Evolutionary conservation across 2,329 filamentous ascomycete species (phyloP), one percentile per base, ranked within the genome.

Genomic region (Fusarium ambrosium): DNA sequence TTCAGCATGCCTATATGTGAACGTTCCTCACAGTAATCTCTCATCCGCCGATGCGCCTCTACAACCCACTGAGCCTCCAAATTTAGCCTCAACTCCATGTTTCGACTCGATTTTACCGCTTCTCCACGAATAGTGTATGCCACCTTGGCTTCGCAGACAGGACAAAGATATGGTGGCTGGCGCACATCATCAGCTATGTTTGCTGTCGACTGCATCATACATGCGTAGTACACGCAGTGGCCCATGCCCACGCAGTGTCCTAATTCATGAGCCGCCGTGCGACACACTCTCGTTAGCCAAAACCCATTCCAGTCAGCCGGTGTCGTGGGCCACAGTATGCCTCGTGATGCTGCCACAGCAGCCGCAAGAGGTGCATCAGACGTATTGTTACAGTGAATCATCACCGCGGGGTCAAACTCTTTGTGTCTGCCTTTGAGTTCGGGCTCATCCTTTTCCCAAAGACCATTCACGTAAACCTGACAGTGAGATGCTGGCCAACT

Each of bases 401-500:
- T 62, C 13, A 43, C n/a, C 16, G 24, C 16, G 4, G 60, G 18
- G 20, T 62, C 60, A 48, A 62, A 48, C 29, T 16, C 60, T 36
- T 36, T 34, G 22, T 24, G n/a, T 16, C 39, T 62, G 9, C 16
- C 32, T 32, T 48, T 48, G n/a, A 62, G 60, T 4, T 62, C 41
- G 6, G 60, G 41, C 32, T 62, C 60, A 6, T 20, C 37, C 8
- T 55, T 27, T 16, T 60, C 72, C 70, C 84, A 86, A 5, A 84
- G 71, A 0, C 66, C 67, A 4, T 87, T 82, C 0, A 91, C 80
- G 69, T 88, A 91, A 0, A 73, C 73, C 41, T 81, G 82, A 76
- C 91, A 93, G 80, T 93, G 92, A 9, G 88, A 89, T 11, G 87
- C 85, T 0, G 91, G 91, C 92, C 91, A 94, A 68, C 87, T 86